These are phyloP conservation scores for Backusella westeae DNA, from an alignment of 192 early-diverging fungal species.

Conservation along the genomic window DNA sequence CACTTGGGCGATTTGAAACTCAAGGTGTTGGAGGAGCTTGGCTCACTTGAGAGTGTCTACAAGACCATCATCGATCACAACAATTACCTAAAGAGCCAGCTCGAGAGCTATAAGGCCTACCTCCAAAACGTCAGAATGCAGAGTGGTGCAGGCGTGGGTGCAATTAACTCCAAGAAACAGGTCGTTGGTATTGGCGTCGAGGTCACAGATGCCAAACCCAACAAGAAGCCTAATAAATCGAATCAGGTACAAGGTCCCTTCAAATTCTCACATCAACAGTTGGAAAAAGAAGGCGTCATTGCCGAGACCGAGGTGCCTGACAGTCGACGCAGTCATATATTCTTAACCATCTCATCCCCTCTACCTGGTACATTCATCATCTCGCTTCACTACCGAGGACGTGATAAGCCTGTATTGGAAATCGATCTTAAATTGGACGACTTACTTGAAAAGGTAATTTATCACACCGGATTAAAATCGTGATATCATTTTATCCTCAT, in stretches of 20 bases:
- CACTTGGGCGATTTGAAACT: constrained; percentile 88
- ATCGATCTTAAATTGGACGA: constrained; percentile 93
- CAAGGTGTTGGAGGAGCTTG: constrained; percentile 80
- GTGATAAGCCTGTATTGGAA: constrained; percentile 89
- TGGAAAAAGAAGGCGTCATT: constrained; percentile 90
- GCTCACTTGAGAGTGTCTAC: constrained; percentile 78
- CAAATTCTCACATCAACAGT: constrained; percentile 77
- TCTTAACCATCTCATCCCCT: constrained; percentile 84
- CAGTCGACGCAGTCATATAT: constrained; percentile 79
- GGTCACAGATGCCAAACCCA: constrained; percentile 44
- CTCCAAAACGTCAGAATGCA: constrained; percentile 89
- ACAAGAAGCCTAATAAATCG: constrained; percentile 38
- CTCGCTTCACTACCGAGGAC: constrained; percentile 81
- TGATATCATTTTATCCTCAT: neutral
- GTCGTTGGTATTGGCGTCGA: constrained; percentile 62
- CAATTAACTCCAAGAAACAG: constrained; percentile 26
- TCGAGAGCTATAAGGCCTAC: constrained; percentile 93
- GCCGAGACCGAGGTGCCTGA: constrained; percentile 88
- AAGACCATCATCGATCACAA: constrained; percentile 94
- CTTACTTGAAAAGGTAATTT: constrained; percentile 65
- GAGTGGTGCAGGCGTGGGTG: constrained; percentile 20
- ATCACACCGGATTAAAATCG: neutral
- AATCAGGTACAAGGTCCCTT: constrained; percentile 60
- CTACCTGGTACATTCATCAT: constrained; percentile 90
- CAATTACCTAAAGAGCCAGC: constrained; percentile 82